phyloP scores from a whole-genome alignment of 2,329 filamentous ascomycete species.

The Chrysosphaeria jannelii region DNA sequence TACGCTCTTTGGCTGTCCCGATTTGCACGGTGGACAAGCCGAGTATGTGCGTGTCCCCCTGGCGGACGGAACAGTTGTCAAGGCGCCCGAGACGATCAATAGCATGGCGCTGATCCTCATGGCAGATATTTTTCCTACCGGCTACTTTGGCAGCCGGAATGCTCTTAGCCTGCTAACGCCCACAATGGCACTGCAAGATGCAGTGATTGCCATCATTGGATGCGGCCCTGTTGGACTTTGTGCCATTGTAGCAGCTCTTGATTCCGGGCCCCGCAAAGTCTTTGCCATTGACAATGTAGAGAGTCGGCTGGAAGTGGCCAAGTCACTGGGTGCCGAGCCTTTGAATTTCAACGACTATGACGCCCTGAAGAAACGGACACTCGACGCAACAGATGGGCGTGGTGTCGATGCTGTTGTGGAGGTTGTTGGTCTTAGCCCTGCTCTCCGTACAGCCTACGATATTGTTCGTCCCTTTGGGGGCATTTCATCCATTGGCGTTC shows the following conservation, averaged over 20 bases:
- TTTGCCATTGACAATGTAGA: slow-evolving; percentile 57
- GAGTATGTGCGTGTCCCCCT: slow-evolving; percentile 57
- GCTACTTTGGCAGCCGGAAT: slow-evolving; percentile 57
- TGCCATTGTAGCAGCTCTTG: slow-evolving; percentile 47
- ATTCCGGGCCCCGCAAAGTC: slow-evolving; percentile 43
- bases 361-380: slow-evolving; percentile 13
- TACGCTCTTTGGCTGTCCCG: slow-evolving; percentile 36
- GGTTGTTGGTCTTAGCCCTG: slow-evolving; percentile 39
- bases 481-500: slow-evolving; percentile 48
- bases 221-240: slow-evolving; percentile 71
- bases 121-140: slow-evolving; percentile 77
- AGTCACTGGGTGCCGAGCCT: slow-evolving; percentile 46
- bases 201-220: slow-evolving; percentile 51
- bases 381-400: slow-evolving; percentile 25
- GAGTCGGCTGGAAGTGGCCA: slow-evolving; percentile 42
- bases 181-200: slow-evolving; percentile 24
- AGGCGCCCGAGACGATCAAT: slow-evolving; percentile 37
- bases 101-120: slow-evolving; percentile 56
- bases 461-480: slow-evolving; percentile 40
- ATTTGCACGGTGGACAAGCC: slow-evolving; percentile 51
- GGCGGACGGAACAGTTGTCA: slow-evolving; percentile 54
- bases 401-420: slow-evolving; percentile 69
- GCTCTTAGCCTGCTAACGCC: slow-evolving; percentile 31
- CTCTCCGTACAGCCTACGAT: slow-evolving; percentile 39
- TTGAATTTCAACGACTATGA: slow-evolving; percentile 58